Conservation (phyloP, 179 eudicot species). For the Heliamphora pulchella region DNA sequence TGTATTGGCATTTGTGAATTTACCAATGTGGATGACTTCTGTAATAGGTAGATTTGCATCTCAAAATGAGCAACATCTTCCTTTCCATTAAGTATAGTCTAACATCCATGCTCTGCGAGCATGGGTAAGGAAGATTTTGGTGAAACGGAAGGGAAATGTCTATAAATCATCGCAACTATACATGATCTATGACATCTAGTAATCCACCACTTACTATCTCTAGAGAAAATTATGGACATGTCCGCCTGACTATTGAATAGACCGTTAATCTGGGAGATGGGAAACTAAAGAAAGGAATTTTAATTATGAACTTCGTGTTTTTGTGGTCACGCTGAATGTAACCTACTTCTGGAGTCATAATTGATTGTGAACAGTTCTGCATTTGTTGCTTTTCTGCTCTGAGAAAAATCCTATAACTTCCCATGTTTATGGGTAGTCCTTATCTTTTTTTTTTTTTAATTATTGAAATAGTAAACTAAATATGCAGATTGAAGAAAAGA, state of each 20-base stretch:
- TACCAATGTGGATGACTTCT: neutral
- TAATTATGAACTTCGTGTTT: neutral
- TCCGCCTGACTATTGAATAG: too few species aligned
- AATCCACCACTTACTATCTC: too few species aligned
- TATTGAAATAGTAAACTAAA: neutral
- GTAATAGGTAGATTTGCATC: neutral
- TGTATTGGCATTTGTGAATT: neutral
- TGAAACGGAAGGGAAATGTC: neutral
- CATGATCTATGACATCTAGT: neutral
- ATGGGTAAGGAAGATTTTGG: neutral
- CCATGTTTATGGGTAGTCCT: neutral
- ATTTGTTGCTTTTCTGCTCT: neutral
- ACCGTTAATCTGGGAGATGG: too few species aligned
- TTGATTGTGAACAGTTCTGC: neutral
- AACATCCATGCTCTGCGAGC: neutral
- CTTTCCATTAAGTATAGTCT: neutral
- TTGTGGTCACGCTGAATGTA: neutral
- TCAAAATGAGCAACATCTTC: neutral
- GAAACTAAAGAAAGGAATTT: too few species aligned
- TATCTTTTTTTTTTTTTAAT: neutral
- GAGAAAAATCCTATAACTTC: neutral
- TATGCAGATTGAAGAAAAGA: slow-evolving; percentile 62
- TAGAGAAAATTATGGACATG: too few species aligned
- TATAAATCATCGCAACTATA: neutral
- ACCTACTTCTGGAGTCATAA: neutral